Conservation (phyloP, 306 rosid species). For the Carpinus viminea region DNA sequence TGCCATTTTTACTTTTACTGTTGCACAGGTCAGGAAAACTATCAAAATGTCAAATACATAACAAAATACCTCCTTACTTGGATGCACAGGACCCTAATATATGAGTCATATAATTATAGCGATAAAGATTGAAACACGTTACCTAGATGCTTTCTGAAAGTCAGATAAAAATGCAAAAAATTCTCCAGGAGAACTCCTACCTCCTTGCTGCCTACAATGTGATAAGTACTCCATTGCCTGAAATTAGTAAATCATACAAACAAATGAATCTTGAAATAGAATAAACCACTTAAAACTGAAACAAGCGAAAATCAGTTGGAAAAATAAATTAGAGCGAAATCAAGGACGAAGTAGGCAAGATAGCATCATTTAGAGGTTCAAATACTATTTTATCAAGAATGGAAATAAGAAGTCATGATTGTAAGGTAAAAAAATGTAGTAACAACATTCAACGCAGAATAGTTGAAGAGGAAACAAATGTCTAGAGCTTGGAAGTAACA, state of each 20-base stretch:
- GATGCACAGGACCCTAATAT: background rate
- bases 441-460: background rate
- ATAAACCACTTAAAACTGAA: slow-evolving; percentile 2
- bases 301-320: background rate
- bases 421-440: background rate
- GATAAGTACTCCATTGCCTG: slow-evolving; percentile 87
- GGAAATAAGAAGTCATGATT: background rate
- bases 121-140: slow-evolving; percentile 13
- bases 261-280: slow-evolving; percentile 29
- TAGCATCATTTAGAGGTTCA: background rate
- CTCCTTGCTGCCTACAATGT: slow-evolving; percentile 67
- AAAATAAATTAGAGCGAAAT: background rate
- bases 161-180: slow-evolving; percentile 65
- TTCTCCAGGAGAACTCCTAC: slow-evolving; percentile 62
- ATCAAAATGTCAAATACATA: background rate
- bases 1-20: background rate
- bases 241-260: slow-evolving; percentile 29
- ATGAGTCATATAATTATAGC: background rate
- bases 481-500: background rate
- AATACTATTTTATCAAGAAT: background rate
- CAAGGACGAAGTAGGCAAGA: background rate
- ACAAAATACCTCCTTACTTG: background rate
- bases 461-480: background rate
- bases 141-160: slow-evolving; percentile 91
- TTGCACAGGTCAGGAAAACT: background rate